These are phyloP conservation scores for Pseudofabraea citricarpa DNA, from an alignment of 2,329 filamentous ascomycete genomes.

Conservation along the genomic window DNA sequence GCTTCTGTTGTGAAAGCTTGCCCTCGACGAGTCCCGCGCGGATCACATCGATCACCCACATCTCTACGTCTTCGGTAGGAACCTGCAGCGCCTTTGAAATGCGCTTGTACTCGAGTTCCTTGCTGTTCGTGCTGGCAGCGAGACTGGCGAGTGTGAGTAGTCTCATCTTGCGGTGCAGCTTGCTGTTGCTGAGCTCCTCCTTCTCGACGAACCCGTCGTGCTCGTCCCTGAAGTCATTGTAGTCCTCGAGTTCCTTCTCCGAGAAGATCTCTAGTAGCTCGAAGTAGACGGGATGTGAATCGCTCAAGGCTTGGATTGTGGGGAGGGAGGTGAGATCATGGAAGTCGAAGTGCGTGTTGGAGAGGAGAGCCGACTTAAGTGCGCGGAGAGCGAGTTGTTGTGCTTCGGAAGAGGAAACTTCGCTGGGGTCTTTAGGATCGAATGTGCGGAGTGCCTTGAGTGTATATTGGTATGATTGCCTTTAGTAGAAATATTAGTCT, in stretches of 20 bases:
- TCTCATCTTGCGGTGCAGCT: slow-evolving; percentile 91
- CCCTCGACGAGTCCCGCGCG: slow-evolving; percentile 93
- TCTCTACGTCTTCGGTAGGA: slow-evolving; percentile 79
- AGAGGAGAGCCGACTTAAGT: slow-evolving; percentile 61
- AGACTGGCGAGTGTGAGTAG: slow-evolving; percentile 89
- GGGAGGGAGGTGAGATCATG: slow-evolving; percentile 66
- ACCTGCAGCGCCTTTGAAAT: slow-evolving; percentile 86
- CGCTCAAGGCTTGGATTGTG: slow-evolving; percentile 79
- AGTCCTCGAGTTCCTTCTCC: slow-evolving; percentile 90
- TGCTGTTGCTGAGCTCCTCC: slow-evolving; percentile 65
- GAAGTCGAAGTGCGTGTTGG: slow-evolving; percentile 67
- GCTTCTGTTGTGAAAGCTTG: slow-evolving; percentile 87
- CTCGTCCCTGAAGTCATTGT: slow-evolving; percentile 91
- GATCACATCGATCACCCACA: slow-evolving; percentile 99
- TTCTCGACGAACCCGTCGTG: slow-evolving; percentile 81
- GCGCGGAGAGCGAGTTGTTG: slow-evolving; percentile 61
- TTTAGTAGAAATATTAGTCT: too few species aligned
- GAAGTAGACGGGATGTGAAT: slow-evolving; percentile 79
- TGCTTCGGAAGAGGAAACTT: slow-evolving; percentile 53
- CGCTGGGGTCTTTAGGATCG: slow-evolving; percentile 49
- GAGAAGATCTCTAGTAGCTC: slow-evolving; percentile 95
- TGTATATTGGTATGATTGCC: slow-evolving; percentile 63
- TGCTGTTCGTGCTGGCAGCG: slow-evolving; percentile 75
- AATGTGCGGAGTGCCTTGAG: slow-evolving; percentile 59
- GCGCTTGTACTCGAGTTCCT: slow-evolving; percentile 81